Base-by-base conservation (phyloP, 2,329 filamentous ascomycete species). In the Neocucurbitaria cava region DNA sequence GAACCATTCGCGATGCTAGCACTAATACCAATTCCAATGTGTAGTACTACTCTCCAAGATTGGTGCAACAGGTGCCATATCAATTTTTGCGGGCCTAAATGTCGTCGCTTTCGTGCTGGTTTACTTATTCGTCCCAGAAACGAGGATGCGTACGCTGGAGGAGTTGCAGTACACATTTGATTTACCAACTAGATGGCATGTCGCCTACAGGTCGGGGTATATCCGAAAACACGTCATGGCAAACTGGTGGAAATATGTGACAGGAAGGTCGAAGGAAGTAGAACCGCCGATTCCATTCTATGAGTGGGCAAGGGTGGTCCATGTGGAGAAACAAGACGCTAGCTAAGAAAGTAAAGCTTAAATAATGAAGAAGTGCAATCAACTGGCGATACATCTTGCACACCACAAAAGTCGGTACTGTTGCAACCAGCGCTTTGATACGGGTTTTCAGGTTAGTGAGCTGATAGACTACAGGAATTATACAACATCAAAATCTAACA, bases 31-130 rank as follows among this genome's bases (percentile, higher is more conserved):
- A 31, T 13, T 13, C 13, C 15, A 17, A n/a, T 17, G 2, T 35
- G n/a, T 36, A 46, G 43, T 67, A 5, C 59, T 77, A 20, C 64
- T 78, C 35, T 55, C 64, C 20, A 58, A 57, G 1, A 68, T 77
- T 45, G 62, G 64, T 2, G 49, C 46, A 6, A 71, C 70, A 3
- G 76, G 73, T 0, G 66, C 73, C 3, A 72, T 78, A 38, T 62
- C 58, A 2, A 71, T 78, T 21, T 78, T 78, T 46, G 74, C 74
- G 1, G 66, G 61, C 0, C 28, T 70, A 15, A 71, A 70, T 23
- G 9, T 70, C 4, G 43, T 71, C 5, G 68, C 68, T 1, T 70
- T 71, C 26, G 46, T 68, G 2, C 43, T 71, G 24, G 63, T 69
- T 6, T 71, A 65, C 45, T 52, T 70, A n/a, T 62, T 63, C 26